These are phyloP conservation scores for Tilletia caries DNA, from an alignment of 1,284 basidiomycete species.

Conservation along the genomic window DNA sequence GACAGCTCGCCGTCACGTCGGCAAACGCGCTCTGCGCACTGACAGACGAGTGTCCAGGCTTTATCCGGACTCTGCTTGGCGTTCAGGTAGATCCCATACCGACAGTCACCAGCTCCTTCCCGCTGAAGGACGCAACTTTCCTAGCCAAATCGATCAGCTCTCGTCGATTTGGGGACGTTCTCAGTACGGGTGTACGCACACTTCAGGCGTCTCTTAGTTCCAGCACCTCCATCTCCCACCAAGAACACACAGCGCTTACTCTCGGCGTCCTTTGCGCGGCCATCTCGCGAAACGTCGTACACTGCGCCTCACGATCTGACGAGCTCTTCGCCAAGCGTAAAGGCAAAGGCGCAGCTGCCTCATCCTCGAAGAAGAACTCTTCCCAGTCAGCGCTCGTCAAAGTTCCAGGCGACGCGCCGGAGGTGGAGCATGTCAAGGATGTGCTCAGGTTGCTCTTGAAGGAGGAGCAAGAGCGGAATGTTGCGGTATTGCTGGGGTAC, in stretches of 20 bases:
- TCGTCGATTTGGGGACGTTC: neutral
- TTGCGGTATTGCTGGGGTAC: neutral
- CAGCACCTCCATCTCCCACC: neutral
- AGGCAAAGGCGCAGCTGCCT: neutral
- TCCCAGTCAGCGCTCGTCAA: neutral
- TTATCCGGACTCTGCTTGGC: constrained; percentile 3
- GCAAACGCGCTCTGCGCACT: constrained; percentile 13
- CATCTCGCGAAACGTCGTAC: neutral
- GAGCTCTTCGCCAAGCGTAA: neutral
- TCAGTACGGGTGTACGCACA: neutral
- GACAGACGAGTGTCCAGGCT: constrained; percentile 9
- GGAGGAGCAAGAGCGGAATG: neutral
- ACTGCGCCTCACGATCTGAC: neutral
- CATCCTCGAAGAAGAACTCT: neutral
- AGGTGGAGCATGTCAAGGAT: neutral
- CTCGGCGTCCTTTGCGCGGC: neutral
- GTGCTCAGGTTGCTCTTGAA: neutral
- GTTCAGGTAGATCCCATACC: neutral
- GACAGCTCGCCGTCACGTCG: neutral
- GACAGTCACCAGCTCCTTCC: neutral
- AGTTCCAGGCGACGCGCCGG: neutral
- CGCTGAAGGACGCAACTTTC: neutral
- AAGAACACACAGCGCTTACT: neutral
- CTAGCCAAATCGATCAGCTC: neutral
- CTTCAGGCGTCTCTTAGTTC: neutral